These are phyloP conservation scores for Termitomyces heimii DNA, from an alignment of 768 basidiomycete species.

Conservation along the genomic window DNA sequence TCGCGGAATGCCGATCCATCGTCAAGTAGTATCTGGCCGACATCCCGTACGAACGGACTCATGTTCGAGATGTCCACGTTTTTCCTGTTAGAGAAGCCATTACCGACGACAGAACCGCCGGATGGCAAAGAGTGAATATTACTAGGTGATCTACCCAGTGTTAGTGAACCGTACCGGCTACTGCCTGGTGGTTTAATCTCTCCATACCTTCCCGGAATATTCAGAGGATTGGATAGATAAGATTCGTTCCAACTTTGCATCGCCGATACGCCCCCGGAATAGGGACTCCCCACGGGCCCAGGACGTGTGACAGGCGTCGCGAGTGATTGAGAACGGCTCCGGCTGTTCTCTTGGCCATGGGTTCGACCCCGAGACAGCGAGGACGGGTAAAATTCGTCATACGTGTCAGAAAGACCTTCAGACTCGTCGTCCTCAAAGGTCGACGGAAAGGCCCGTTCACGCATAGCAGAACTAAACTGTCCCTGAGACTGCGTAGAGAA, in stretches of 20 bases:
- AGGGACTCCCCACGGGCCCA: slow-evolving; percentile 46
- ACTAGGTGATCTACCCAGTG: slow-evolving; percentile 49
- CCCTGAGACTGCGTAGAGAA: slow-evolving; percentile 53
- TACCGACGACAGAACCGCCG: slow-evolving; percentile 33
- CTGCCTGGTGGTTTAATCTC: slow-evolving; percentile 57
- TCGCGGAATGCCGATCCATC: slow-evolving; percentile 69
- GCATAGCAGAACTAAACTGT: slow-evolving; percentile 60
- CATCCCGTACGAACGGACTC: slow-evolving; percentile 82
- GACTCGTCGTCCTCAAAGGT: slow-evolving; percentile 82
- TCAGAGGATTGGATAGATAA: slow-evolving; percentile 51
- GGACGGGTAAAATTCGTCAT: slow-evolving; percentile 49
- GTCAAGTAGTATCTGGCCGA: slow-evolving; percentile 70
- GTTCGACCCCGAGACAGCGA: slow-evolving; percentile 51
- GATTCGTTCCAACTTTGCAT: slow-evolving; percentile 61
- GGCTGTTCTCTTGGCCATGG: slow-evolving; percentile 55
- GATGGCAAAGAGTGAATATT: slow-evolving; percentile 45
- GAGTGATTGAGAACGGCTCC: slow-evolving; percentile 74
- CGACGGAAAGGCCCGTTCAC: slow-evolving; percentile 62
- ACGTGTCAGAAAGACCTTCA: slow-evolving; percentile 54
- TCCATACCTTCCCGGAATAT: slow-evolving; percentile 50
- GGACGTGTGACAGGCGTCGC: slow-evolving; percentile 53
- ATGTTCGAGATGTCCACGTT: slow-evolving; percentile 63
- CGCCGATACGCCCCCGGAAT: slow-evolving; percentile 30
- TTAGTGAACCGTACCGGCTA: slow-evolving; percentile 61
- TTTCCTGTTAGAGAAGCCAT: slow-evolving; percentile 41